phyloP scores from a whole-genome alignment of 2,329 filamentous ascomycete species.

The Botrytis porri region DNA sequence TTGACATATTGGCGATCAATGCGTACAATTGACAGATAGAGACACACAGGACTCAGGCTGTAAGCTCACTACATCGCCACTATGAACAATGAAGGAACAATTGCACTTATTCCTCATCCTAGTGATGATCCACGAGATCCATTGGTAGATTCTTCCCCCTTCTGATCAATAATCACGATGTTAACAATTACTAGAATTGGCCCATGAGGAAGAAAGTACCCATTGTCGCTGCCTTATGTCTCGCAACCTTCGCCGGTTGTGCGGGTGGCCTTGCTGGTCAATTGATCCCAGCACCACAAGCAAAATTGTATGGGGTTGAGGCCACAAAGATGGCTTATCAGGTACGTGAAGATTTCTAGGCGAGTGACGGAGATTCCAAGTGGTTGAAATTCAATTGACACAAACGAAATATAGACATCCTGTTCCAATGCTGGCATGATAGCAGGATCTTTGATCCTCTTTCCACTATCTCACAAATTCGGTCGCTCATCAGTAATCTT shows the following conservation, averaged over 20 bases:
- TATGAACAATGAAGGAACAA: neutral
- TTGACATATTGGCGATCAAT: neutral
- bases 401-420: conserved; percentile 31
- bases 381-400: neutral
- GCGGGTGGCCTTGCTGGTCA: conserved; percentile 21
- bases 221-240: conserved; percentile 21
- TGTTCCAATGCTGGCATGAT: conserved; percentile 42
- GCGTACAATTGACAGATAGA: neutral
- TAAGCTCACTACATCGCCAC: neutral
- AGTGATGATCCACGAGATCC: conserved; percentile 49
- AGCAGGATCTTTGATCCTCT: conserved; percentile 41
- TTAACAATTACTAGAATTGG: conserved; percentile 37
- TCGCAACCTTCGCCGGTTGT: conserved; percentile 24
- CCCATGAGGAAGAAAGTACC: conserved; percentile 23
- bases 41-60: neutral
- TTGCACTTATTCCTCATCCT: conserved; percentile 42
- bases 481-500: conserved; percentile 42
- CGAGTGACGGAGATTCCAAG: neutral
- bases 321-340: conserved; percentile 24
- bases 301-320: conserved; percentile 23
- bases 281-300: conserved; percentile 20
- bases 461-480: conserved; percentile 39
- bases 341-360: neutral
- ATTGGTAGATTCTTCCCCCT: conserved; percentile 27
- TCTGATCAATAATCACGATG: neutral